Percentiles rank a stretch among this genome's conserved stretches.
Evolutionary conservation across 148 eudicot species (phyloP).

Genomic region (Limonium bicolor): DNA sequence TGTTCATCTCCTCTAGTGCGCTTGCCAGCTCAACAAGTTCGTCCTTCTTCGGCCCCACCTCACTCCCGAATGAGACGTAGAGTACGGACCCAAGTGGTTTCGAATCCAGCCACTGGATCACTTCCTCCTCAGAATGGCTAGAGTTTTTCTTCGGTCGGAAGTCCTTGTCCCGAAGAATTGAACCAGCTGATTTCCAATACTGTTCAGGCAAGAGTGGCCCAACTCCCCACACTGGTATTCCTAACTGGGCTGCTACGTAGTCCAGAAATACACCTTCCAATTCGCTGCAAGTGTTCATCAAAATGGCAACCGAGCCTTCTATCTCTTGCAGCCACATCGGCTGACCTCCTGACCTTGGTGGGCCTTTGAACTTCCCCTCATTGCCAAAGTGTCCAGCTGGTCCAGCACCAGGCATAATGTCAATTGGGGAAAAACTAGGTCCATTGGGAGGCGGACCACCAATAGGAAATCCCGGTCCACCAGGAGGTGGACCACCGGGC

Average conservation of each 20-base stretch:
- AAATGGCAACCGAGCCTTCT: conserved; percentile 25
- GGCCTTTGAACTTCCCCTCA: conserved; percentile 9
- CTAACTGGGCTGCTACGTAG: conserved; percentile 17
- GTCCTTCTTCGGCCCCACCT: not conserved
- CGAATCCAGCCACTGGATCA: conserved; percentile 21
- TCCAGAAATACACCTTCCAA: conserved; percentile 37
- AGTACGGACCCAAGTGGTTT: conserved; percentile 9
- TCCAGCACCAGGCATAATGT: conserved; percentile 4
- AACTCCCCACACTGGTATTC: conserved; percentile 41
- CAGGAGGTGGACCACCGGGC: conserved; percentile 2
- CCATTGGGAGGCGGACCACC: conserved; percentile 14
- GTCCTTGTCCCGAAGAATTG: conserved; percentile 30
- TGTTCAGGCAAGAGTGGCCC: conserved; percentile 48
- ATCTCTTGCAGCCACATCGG: conserved; percentile 39
- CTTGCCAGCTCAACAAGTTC: conserved; percentile 4
- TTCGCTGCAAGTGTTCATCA: conserved; percentile 46
- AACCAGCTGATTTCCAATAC: conserved; percentile 37
- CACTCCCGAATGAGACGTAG: conserved; percentile 9
- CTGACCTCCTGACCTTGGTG: conserved; percentile 14
- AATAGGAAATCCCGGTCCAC: conserved; percentile 1
- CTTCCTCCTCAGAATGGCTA: conserved; percentile 40
- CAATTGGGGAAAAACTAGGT: conserved; percentile 8
- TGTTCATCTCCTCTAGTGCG: conserved; percentile 1
- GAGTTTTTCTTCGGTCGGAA: conserved; percentile 28
- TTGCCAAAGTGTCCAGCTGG: conserved; percentile 2